A percentile compares a stretch with the other conserved stretches of the same genome.
These are phyloP conservation scores for Trichophyton benhamiae DNA, from an alignment of 2,329 filamentous ascomycete genomes.

Conservation along the genomic window DNA sequence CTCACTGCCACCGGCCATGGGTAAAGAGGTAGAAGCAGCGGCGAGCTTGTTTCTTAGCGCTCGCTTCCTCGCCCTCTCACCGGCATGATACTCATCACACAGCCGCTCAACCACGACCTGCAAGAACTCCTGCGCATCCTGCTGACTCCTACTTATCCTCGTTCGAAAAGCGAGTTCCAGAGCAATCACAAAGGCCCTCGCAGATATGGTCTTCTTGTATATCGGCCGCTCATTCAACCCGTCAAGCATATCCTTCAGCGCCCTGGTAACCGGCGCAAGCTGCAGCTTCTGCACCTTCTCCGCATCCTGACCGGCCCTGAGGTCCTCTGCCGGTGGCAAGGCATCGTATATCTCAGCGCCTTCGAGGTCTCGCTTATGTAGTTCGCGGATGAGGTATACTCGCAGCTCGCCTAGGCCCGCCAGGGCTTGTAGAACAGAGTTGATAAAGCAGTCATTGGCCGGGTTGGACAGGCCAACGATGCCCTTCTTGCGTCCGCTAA, in stretches of 20 bases:
- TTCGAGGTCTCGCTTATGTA: constrained; percentile 70
- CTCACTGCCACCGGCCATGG: not conserved
- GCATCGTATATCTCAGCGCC: constrained; percentile 61
- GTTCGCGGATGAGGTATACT: constrained; percentile 82
- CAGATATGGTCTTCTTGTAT: constrained; percentile 84
- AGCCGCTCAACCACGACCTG: constrained; percentile 87
- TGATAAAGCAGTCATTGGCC: constrained; percentile 95
- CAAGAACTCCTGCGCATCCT: constrained; percentile 94
- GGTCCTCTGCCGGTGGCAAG: constrained; percentile 37
- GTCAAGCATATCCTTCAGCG: constrained; percentile 85
- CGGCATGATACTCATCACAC: constrained; percentile 87
- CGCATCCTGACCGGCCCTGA: constrained; percentile 27
- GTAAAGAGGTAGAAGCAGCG: not conserved
- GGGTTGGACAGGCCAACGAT: constrained; percentile 82
- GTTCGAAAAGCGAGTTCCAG: constrained; percentile 80
- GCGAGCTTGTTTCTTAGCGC: constrained; percentile 11
- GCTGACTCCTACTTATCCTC: constrained; percentile 84
- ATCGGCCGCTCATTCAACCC: constrained; percentile 86
- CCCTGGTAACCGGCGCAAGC: constrained; percentile 68
- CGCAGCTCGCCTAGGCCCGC: constrained; percentile 82
- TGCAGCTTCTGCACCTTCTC: constrained; percentile 53
- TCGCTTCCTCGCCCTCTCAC: constrained; percentile 53
- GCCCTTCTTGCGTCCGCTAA: constrained; percentile 60
- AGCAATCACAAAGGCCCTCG: constrained; percentile 67
- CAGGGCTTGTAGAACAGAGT: constrained; percentile 85